These are phyloP conservation scores for Globisporangium middletonii DNA, from an alignment of 352 stramenopile genomes.

Conservation along the genomic window DNA sequence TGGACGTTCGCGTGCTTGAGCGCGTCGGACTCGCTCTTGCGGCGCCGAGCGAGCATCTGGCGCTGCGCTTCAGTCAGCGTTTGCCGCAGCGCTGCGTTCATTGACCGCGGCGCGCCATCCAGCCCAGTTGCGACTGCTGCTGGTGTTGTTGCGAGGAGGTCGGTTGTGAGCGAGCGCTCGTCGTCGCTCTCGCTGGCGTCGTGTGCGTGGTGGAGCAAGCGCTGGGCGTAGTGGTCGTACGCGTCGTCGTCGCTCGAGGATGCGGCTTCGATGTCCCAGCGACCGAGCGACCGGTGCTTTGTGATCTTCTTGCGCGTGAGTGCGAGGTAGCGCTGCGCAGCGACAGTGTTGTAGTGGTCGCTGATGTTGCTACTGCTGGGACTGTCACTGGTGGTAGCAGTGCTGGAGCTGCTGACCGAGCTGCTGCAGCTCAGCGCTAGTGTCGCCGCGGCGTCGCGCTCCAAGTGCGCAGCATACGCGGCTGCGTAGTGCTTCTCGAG, in stretches of 20 bases:
- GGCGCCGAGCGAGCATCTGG: slow-evolving; percentile 34
- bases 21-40: slow-evolving; percentile 70
- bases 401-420: slow-evolving; percentile 12
- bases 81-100: slow-evolving; percentile 11
- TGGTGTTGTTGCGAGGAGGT: not conserved
- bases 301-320: slow-evolving; percentile 21
- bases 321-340: slow-evolving; percentile 9
- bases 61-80: slow-evolving; percentile 12
- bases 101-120: slow-evolving; percentile 1
- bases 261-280: slow-evolving; percentile 40
- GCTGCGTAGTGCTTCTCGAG: slow-evolving; percentile 53
- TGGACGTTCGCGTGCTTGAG: slow-evolving; percentile 43
- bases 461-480: slow-evolving; percentile 20
- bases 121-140: not conserved
- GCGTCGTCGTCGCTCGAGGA: slow-evolving; percentile 36
- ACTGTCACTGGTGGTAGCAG: slow-evolving; percentile 4
- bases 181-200: slow-evolving; percentile 1
- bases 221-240: slow-evolving; percentile 11
- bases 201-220: not conserved
- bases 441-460: slow-evolving; percentile 2
- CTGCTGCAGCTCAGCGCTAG: slow-evolving; percentile 9
- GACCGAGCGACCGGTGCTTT: slow-evolving; percentile 33
- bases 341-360: too few relatives aligned
- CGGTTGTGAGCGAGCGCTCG: not conserved
- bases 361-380: not conserved